These are phyloP conservation scores for Blastomyces percursus DNA, from an alignment of 2,329 filamentous ascomycete genomes.

Conservation along the genomic window DNA sequence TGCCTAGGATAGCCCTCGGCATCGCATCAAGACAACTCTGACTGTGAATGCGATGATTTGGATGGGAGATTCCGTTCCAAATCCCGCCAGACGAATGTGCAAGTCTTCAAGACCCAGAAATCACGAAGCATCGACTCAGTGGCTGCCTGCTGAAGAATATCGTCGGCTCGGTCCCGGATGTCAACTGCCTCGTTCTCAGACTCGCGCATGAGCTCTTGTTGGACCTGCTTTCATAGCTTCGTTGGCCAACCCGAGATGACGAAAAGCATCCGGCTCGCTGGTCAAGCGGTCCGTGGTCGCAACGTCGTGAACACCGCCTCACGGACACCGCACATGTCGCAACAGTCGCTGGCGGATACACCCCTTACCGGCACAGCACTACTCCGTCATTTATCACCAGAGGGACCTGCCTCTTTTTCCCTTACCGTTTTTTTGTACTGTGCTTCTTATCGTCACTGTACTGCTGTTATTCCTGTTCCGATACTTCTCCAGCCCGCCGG, in stretches of 20 bases:
- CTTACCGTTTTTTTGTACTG: background rate
- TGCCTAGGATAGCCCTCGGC: background rate
- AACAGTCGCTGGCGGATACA: constrained; percentile 45
- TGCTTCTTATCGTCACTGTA: background rate
- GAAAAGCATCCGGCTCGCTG: constrained; percentile 37
- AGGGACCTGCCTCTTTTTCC: background rate
- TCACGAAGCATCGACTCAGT: too few relatives aligned
- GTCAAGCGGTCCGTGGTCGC: constrained; percentile 15
- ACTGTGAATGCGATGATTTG: background rate
- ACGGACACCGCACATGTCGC: constrained; percentile 38
- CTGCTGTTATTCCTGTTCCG: constrained; percentile 1
- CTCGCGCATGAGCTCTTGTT: constrained; percentile 14
- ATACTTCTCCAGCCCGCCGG: constrained; percentile 17
- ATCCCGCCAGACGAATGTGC: background rate
- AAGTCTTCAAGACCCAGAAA: background rate
- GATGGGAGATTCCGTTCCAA: background rate
- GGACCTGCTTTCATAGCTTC: constrained; percentile 49
- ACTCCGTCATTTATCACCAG: constrained; percentile 14
- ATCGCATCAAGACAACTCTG: background rate
- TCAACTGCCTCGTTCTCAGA: background rate
- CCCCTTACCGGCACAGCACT: constrained; percentile 37
- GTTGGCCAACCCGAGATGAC: constrained; percentile 41
- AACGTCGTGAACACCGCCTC: constrained; percentile 33
- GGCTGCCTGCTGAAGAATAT: background rate
- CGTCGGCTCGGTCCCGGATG: background rate